Conservation (phyloP, 2,329 filamentous ascomycete genomes). For the Sarocladiaceae sp. region DNA sequence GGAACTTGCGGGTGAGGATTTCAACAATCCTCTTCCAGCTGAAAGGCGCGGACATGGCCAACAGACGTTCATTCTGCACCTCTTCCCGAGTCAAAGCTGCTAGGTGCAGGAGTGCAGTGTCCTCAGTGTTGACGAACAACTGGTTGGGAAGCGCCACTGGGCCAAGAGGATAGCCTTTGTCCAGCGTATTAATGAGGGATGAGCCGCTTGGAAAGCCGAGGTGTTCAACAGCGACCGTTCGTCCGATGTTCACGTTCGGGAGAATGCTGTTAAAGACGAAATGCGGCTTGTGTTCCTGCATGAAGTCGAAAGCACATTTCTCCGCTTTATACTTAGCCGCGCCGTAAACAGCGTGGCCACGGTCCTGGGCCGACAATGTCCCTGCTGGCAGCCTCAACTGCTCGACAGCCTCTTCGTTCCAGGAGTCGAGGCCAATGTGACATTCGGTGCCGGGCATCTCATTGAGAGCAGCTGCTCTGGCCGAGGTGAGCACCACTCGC, state of each 20-base stretch:
- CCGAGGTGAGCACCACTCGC: slow-evolving; percentile 3
- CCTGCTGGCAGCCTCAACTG: neutral
- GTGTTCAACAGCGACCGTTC: neutral
- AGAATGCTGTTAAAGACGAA: slow-evolving; percentile 7
- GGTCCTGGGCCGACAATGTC: neutral
- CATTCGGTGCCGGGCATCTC: neutral
- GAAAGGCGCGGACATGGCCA: neutral
- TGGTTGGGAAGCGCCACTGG: neutral
- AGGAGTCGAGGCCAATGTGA: neutral
- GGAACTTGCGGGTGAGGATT: neutral
- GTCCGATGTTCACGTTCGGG: neutral
- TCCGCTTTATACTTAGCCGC: neutral
- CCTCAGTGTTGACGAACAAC: slow-evolving; percentile 3
- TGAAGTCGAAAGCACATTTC: neutral
- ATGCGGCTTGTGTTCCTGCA: slow-evolving; percentile 3
- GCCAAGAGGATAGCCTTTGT: neutral
- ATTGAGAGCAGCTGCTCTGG: neutral
- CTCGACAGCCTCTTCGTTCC: neutral
- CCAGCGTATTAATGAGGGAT: neutral
- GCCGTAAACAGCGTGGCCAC: neutral
- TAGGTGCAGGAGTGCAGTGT: slow-evolving; percentile 4
- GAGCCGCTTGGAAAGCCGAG: neutral
- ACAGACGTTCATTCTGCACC: neutral
- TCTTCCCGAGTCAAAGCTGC: slow-evolving; percentile 1
- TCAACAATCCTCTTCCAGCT: slow-evolving; percentile 3